phyloP scores from a whole-genome alignment of 2,329 filamentous ascomycete species.

The Penicillium italicum region DNA sequence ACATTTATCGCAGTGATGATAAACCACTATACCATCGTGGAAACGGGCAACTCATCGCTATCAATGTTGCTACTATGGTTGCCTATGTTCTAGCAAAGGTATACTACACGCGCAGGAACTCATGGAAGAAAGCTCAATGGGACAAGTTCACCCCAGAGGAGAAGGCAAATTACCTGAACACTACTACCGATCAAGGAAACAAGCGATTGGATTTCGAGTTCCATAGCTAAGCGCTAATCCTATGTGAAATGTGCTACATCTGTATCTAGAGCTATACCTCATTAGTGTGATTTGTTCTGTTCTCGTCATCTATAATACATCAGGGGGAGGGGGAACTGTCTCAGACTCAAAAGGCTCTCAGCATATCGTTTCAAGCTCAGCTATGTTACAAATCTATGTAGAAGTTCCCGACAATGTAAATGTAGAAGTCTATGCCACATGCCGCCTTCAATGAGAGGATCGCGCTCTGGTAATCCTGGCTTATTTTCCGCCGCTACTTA shows the following conservation, averaged over 20 bases:
- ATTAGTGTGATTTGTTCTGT: not conserved
- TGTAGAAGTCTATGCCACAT: no score
- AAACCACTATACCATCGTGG: conserved; percentile 47
- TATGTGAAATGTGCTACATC: not conserved
- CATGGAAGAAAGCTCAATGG: conserved; percentile 43
- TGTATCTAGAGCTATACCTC: not conserved
- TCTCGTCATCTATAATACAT: not conserved
- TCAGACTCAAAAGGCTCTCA: not conserved
- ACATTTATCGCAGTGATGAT: conserved; percentile 54
- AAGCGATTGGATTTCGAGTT: conserved; percentile 56
- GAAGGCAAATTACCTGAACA: conserved; percentile 48
- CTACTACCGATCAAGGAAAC: conserved; percentile 52
- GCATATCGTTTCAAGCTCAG: not conserved
- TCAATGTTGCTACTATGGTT: conserved; percentile 49
- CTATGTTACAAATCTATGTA: not conserved
- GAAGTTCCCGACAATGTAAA: not conserved
- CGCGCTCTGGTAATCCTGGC: no score
- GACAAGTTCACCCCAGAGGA: conserved; percentile 46
- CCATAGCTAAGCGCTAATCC: conserved; percentile 36
- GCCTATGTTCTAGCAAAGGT: conserved; percentile 42
- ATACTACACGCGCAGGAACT: conserved; percentile 30
- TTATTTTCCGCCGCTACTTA: no score
- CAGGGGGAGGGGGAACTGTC: no score
- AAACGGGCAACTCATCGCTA: conserved; percentile 44
- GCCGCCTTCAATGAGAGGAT: no score